Evolutionary conservation across 2,329 filamentous ascomycete genomes (phyloP).

Genomic region (Fusarium marasasianum): DNA sequence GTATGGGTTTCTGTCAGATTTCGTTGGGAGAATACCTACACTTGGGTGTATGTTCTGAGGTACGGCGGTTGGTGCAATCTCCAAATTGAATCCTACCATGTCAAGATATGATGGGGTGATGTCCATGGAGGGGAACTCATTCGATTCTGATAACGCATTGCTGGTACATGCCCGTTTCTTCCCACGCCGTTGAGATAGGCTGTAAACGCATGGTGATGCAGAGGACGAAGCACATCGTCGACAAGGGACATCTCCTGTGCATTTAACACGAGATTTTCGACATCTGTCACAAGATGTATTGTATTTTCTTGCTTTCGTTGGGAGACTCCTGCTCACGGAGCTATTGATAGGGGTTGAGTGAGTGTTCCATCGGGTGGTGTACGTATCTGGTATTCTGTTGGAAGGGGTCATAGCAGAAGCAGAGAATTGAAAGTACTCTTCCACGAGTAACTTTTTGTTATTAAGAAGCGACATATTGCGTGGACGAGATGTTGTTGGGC

Average conservation of each 20-base stretch:
- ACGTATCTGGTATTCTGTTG: not conserved
- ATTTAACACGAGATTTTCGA: slow-evolving; percentile 10
- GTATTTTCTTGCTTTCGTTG: not conserved
- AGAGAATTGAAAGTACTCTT: not conserved
- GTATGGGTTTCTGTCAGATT: not conserved
- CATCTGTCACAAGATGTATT: slow-evolving; percentile 18
- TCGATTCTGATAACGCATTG: not conserved
- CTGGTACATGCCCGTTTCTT: not conserved
- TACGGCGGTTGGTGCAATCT: too few species aligned
- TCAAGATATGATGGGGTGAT: not conserved
- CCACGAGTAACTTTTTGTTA: not conserved
- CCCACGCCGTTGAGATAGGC: not conserved
- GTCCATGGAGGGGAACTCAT: rapidly evolving
- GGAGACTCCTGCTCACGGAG: not conserved
- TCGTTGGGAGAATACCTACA: not conserved
- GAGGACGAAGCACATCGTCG: not conserved
- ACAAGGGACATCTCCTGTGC: slow-evolving; percentile 2
- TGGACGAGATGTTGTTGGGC: not conserved
- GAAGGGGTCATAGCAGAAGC: not conserved
- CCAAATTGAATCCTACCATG: not conserved
- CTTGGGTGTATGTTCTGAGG: not conserved
- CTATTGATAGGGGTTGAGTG: not conserved
- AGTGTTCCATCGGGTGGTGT: slow-evolving; percentile 1
- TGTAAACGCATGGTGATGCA: not conserved
- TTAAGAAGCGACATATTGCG: not conserved